These are phyloP conservation scores for Daldinia concentrica DNA, from an alignment of 495 filamentous ascomycete species.

Conservation along the genomic window DNA sequence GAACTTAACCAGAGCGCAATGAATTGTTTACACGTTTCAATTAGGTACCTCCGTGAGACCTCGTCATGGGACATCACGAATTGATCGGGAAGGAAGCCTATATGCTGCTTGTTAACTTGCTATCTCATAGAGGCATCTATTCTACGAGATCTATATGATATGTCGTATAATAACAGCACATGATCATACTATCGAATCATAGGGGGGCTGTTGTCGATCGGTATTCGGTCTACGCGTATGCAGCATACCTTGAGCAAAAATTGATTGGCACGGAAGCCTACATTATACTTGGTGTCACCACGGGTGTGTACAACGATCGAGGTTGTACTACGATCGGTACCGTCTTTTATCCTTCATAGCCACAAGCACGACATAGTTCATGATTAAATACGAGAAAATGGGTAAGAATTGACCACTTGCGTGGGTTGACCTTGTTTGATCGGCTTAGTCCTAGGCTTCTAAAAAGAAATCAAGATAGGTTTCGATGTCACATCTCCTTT, in stretches of 20 bases:
- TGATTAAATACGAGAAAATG: neutral
- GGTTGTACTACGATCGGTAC: slow-evolving; percentile 9
- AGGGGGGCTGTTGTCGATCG: neutral
- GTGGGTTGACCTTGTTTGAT: neutral
- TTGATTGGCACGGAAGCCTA: neutral
- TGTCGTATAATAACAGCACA: neutral
- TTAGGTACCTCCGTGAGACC: neutral
- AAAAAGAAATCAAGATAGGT: neutral
- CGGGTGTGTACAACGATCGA: slow-evolving; percentile 3
- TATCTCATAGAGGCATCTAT: neutral
- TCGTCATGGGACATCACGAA: too few relatives aligned
- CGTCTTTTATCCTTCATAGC: neutral
- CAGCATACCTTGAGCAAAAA: slow-evolving; percentile 4
- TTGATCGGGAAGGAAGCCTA: too few relatives aligned
- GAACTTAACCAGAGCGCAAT: slow-evolving; percentile 10
- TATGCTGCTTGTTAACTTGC: too few relatives aligned
- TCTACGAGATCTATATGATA: neutral
- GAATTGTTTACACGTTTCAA: slow-evolving; percentile 9
- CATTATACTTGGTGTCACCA: slow-evolving; percentile 1
- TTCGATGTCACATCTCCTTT: slow-evolving; percentile 10
- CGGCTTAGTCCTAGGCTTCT: neutral
- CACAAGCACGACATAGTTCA: neutral
- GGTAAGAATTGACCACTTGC: neutral
- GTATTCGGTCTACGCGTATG: neutral
- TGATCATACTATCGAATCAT: neutral